phyloP scores from a whole-genome alignment of 768 basidiomycete species.

The Rhodotorula sphaerocarpa region DNA sequence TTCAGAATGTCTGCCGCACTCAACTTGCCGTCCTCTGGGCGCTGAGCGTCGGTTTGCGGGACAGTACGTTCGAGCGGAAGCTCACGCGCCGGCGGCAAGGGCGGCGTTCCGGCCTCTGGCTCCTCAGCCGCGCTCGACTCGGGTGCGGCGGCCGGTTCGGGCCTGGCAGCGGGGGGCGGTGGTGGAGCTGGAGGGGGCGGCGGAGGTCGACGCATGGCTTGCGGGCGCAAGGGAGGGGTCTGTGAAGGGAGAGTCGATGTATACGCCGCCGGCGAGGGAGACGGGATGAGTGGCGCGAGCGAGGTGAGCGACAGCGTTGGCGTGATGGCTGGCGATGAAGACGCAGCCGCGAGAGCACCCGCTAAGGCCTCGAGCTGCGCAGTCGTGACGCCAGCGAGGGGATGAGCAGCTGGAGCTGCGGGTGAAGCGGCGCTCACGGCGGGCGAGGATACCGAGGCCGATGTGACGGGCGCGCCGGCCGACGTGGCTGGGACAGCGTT shows the following conservation, averaged over 20 bases:
- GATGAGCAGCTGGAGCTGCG: not conserved
- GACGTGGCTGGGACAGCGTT: not conserved
- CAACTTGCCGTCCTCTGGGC: not conserved
- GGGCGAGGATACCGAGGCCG: no score
- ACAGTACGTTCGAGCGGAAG: no score
- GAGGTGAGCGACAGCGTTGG: not conserved
- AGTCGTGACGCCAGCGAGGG: not conserved
- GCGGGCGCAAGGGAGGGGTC: slow-evolving; percentile 5
- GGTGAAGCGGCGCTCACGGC: no score
- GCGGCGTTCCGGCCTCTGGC: slow-evolving; percentile 26
- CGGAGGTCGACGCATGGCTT: not conserved
- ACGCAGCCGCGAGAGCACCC: not conserved
- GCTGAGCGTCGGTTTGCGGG: no score
- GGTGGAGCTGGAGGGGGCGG: not conserved
- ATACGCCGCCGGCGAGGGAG: not conserved
- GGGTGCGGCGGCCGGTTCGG: not conserved
- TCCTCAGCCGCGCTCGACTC: not conserved
- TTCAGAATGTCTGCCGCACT: slow-evolving; percentile 36
- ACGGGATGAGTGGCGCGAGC: not conserved
- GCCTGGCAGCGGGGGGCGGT: not conserved
- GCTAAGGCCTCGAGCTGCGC: not conserved
- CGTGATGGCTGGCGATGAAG: not conserved
- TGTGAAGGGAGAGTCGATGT: not conserved
- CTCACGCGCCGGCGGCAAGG: slow-evolving; percentile 11
- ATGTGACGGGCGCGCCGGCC: no score